phyloP scores from a whole-genome alignment of 805 yeast species.

The Kuraishia borneana region DNA sequence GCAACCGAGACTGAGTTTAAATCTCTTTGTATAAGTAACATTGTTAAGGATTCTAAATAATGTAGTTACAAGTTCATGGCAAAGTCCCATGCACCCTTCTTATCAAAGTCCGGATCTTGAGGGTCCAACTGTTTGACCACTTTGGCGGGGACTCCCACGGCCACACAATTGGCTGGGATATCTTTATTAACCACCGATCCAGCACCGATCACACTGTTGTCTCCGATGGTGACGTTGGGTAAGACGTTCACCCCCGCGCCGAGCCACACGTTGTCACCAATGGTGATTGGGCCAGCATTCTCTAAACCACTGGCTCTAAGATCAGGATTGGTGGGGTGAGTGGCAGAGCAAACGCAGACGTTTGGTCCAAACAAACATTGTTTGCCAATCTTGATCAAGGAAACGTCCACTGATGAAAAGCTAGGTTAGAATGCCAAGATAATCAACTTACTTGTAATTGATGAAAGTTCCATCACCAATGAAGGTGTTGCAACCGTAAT shows the following conservation, averaged over 20 bases:
- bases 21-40: not conserved
- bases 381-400: slow-evolving; percentile 50
- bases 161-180: slow-evolving; percentile 43
- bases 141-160: slow-evolving; percentile 47
- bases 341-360: slow-evolving; percentile 46
- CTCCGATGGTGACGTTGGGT: slow-evolving; percentile 61
- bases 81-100: not conserved
- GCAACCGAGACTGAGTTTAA: not conserved
- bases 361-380: slow-evolving; percentile 54
- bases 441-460: slow-evolving; percentile 35
- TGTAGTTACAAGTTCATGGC: not conserved
- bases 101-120: slow-evolving; percentile 1
- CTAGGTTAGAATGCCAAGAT: slow-evolving; percentile 4
- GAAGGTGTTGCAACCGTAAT: slow-evolving; percentile 52
- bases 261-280: slow-evolving; percentile 62
- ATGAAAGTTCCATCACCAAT: slow-evolving; percentile 50
- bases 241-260: slow-evolving; percentile 43
- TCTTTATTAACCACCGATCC: slow-evolving; percentile 53
- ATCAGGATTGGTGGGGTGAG: slow-evolving; percentile 47
- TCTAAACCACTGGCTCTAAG: slow-evolving; percentile 35
- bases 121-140: slow-evolving; percentile 2
- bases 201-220: slow-evolving; percentile 52
- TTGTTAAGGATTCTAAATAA: not conserved
- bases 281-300: slow-evolving; percentile 41
- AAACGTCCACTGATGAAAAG: slow-evolving; percentile 43